Percentiles rank a stretch among this genome's conserved stretches.
These are phyloP conservation scores for Yarrowia divulgata DNA, from an alignment of 805 yeast genomes.

Conservation along the genomic window DNA sequence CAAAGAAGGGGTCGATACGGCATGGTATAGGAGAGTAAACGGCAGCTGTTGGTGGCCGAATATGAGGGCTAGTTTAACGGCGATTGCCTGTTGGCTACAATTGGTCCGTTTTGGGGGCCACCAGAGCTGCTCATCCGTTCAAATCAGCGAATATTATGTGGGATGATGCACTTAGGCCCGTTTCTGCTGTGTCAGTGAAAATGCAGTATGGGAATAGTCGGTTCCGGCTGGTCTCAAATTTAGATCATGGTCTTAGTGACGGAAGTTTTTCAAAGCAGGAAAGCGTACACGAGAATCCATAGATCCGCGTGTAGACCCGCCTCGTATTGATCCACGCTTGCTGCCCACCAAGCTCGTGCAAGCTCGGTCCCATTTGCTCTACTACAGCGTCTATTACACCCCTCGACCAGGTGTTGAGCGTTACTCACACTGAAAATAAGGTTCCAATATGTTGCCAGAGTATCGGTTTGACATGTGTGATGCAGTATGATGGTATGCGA, in stretches of 20 bases:
- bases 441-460: conserved; percentile 38
- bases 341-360: conserved; percentile 1
- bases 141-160: not conserved
- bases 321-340: not conserved
- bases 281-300: not conserved
- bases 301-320: no score
- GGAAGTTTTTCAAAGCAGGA: not conserved
- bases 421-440: not conserved
- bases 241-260: conserved; percentile 9
- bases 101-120: not conserved
- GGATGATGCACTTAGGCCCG: conserved; percentile 2
- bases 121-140: not conserved
- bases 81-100: not conserved
- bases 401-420: not conserved
- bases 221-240: conserved; percentile 33
- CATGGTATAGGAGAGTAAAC: not conserved
- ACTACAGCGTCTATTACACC: no score
- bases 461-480: conserved; percentile 19
- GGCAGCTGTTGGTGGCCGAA: not conserved
- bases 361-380: not conserved
- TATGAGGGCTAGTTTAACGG: conserved; percentile 9
- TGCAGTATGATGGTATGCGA: conserved; percentile 27
- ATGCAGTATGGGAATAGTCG: conserved; percentile 5
- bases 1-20: conserved; percentile 8
- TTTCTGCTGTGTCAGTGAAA: not conserved